Evolutionary conservation across 2,329 filamentous ascomycete species (phyloP).

Genomic region (Fusarium irregulare): DNA sequence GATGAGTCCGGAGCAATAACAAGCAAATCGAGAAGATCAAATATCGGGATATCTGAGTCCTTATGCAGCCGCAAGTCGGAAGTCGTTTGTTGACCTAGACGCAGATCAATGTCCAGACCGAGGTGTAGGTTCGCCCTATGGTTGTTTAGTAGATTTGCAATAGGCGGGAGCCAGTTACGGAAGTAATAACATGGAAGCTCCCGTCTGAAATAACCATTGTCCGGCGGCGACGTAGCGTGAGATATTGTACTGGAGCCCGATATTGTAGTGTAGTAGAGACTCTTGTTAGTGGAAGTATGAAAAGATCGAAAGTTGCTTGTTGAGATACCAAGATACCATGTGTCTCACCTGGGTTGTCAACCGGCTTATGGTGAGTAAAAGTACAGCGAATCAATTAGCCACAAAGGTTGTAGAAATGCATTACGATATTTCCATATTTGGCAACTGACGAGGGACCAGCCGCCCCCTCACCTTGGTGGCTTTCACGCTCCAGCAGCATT

Average conservation of each 20-base stretch:
- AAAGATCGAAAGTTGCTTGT: constrained; percentile 7
- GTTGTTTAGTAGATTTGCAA: constrained; percentile 18
- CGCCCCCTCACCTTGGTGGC: constrained; percentile 20
- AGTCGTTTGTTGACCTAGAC: constrained; percentile 6
- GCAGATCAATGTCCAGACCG: constrained; percentile 37
- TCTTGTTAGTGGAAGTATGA: constrained; percentile 5
- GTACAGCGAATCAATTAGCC: constrained; percentile 6
- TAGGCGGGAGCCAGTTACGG: constrained; percentile 7
- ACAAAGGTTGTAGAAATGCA: constrained; percentile 7
- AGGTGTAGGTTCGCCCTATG: constrained; percentile 27
- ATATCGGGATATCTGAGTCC: constrained; percentile 19
- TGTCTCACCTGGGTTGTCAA: constrained; percentile 2
- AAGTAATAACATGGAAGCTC: neutral
- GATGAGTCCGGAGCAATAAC: constrained; percentile 26
- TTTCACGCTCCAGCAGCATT: neutral
- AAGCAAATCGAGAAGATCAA: constrained; percentile 11
- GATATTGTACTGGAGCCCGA: constrained; percentile 8
- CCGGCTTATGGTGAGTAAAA: neutral
- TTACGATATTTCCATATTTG: constrained; percentile 14
- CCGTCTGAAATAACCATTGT: constrained; percentile 5
- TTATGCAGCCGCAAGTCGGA: constrained; percentile 42
- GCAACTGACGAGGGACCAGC: constrained; percentile 9
- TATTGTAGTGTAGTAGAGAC: neutral
- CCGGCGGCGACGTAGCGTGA: neutral
- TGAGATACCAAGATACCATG: neutral